These are phyloP conservation scores for Bacidia rubella DNA, from an alignment of 495 filamentous ascomycete genomes.

Conservation along the genomic window DNA sequence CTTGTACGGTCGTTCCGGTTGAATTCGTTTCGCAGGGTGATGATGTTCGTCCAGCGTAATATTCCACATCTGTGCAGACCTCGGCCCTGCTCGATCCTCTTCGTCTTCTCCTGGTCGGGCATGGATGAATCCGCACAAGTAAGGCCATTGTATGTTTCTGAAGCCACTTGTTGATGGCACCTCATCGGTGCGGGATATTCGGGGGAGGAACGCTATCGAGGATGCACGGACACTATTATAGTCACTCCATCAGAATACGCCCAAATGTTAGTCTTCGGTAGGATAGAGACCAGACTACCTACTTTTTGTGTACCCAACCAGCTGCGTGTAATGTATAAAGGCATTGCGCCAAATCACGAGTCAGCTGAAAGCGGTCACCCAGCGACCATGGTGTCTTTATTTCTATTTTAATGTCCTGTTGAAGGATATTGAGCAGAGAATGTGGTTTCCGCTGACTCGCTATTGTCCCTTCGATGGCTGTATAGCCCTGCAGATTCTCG, in stretches of 20 bases:
- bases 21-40: not conserved
- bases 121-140: not conserved
- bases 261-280: not conserved
- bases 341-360: not conserved
- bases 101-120: not conserved
- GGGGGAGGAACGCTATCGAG: not conserved
- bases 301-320: conserved; percentile 1
- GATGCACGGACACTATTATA: not conserved
- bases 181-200: not conserved
- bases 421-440: not conserved
- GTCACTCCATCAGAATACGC: not conserved
- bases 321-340: not conserved
- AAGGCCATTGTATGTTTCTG: not conserved
- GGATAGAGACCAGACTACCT: not conserved
- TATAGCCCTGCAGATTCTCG: not conserved
- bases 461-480: not conserved
- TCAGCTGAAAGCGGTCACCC: not conserved
- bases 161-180: not conserved
- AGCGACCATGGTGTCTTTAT: not conserved
- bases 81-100: not conserved
- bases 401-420: not conserved
- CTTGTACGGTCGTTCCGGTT: not conserved
- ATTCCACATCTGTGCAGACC: not conserved
- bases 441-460: not conserved
- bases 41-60: not conserved